A percentile compares a stretch with the other conserved stretches of the same genome.
Evolutionary conservation across 1,284 basidiomycete genomes (phyloP).

Genomic region (Neonothopanus nambi): DNA sequence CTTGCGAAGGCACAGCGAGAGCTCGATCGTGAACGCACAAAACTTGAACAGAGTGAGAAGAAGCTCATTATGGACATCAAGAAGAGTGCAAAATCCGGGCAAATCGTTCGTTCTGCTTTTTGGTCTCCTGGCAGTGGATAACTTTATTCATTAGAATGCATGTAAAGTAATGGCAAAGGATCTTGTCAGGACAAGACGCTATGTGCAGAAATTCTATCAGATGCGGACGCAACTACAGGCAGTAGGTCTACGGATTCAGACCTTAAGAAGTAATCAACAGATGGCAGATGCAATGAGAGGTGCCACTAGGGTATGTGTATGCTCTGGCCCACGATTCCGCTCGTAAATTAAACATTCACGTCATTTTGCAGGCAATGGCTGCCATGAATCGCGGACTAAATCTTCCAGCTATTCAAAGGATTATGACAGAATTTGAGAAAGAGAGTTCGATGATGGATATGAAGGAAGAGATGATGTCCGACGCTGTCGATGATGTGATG

Average conservation of each 20-base stretch:
- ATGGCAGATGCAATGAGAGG: conserved; percentile 99
- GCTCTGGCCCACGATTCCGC: too few relatives aligned
- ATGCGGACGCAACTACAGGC: conserved; percentile 99
- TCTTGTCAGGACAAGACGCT: conserved; percentile 91
- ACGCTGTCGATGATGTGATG: conserved; percentile 98
- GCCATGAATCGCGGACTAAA: conserved; percentile 97
- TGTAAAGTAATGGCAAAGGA: conserved; percentile 99
- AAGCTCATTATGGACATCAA: conserved; percentile 94
- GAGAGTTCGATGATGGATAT: conserved; percentile 99
- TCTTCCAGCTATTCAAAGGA: conserved; percentile 90
- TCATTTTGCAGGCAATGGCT: conserved; percentile 81
- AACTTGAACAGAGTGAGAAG: conserved; percentile 95
- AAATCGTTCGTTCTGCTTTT: conserved; percentile 70
- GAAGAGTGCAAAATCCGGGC: conserved; percentile 93
- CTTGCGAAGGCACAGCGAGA: conserved; percentile 97
- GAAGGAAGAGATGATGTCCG: conserved; percentile 99
- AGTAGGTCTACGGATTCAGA: conserved; percentile 94
- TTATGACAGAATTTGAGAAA: conserved; percentile 98
- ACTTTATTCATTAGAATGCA: conserved; percentile 66
- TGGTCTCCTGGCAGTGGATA: not conserved
- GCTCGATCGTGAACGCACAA: conserved; percentile 91
- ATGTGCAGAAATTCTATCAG: conserved; percentile 98
- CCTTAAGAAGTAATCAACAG: conserved; percentile 94
- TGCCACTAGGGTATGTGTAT: conserved; percentile 81
- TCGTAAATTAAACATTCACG: not conserved